A percentile compares a stretch with the other conserved stretches of the same genome.
Conservation (phyloP, 2,329 filamentous ascomycete genomes). For the Trichoderma endophyticum region DNA sequence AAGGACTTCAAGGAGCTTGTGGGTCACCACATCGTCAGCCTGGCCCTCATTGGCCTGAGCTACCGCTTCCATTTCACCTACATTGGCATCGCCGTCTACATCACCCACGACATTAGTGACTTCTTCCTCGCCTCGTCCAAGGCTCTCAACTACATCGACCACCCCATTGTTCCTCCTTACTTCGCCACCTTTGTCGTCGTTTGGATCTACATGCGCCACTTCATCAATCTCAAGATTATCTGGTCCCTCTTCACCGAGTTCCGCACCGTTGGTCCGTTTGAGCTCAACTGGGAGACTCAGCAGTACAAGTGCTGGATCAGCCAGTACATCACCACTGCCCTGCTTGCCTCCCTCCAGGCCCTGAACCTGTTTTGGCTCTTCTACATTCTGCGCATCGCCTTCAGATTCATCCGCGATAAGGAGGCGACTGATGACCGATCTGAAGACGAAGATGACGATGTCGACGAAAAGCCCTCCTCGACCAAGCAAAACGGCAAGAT, state of each 20-base stretch:
- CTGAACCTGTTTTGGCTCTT: slow-evolving; percentile 82
- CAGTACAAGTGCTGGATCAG: slow-evolving; percentile 75
- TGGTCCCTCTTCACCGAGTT: slow-evolving; percentile 73
- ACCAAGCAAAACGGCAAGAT: neutral
- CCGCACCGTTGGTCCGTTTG: slow-evolving; percentile 69
- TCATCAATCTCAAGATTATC: slow-evolving; percentile 74
- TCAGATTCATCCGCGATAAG: slow-evolving; percentile 62
- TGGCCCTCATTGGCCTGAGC: slow-evolving; percentile 78
- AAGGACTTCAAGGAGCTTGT: slow-evolving; percentile 96
- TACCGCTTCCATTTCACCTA: slow-evolving; percentile 98
- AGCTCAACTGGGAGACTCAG: slow-evolving; percentile 70
- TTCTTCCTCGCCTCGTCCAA: slow-evolving; percentile 96
- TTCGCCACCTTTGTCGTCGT: slow-evolving; percentile 76
- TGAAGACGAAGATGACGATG: slow-evolving; percentile 59
- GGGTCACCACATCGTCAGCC: slow-evolving; percentile 84
- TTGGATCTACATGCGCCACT: slow-evolving; percentile 91
- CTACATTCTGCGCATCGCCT: slow-evolving; percentile 72
- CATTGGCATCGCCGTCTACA: slow-evolving; percentile 89
- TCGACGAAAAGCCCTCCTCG: slow-evolving; percentile 27
- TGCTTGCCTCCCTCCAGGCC: slow-evolving; percentile 67
- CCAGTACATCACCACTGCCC: slow-evolving; percentile 62
- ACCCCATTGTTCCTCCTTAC: slow-evolving; percentile 74
- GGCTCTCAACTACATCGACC: slow-evolving; percentile 85
- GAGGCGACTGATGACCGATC: slow-evolving; percentile 68
- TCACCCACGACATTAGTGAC: slow-evolving; percentile 90